A percentile compares a stretch with the other conserved stretches of the same genome.
phyloP scores from a whole-genome alignment of 2,329 filamentous ascomycete species.

The Talaromyces amestolkiae region DNA sequence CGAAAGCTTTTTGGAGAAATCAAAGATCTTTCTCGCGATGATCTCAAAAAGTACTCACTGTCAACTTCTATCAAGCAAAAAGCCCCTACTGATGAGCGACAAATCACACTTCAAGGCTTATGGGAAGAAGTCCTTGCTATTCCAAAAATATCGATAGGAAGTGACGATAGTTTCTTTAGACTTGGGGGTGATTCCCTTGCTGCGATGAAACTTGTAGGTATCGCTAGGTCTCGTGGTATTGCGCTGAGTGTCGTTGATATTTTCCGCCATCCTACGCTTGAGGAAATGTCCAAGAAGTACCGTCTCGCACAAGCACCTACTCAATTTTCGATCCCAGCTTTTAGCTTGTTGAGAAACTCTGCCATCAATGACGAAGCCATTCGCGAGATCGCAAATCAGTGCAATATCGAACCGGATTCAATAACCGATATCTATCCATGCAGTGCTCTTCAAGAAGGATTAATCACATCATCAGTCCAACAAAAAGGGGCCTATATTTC shows the following conservation, averaged over 20 bases:
- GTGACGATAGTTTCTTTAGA: constrained; percentile 31
- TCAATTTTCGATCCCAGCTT: constrained; percentile 24
- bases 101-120: constrained; percentile 21
- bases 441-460: constrained; percentile 45
- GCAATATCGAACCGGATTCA: constrained; percentile 28
- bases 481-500: constrained; percentile 50
- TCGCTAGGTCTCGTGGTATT: constrained; percentile 12
- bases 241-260: constrained; percentile 17
- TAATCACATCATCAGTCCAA: constrained; percentile 50
- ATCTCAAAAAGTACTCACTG: constrained; percentile 31
- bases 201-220: constrained; percentile 25
- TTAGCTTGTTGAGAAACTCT: constrained; percentile 30
- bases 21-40: constrained; percentile 34
- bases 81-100: constrained; percentile 27
- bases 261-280: constrained; percentile 45
- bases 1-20: constrained; percentile 29
- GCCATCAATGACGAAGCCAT: constrained; percentile 24
- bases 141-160: constrained; percentile 21
- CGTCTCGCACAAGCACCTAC: constrained; percentile 14
- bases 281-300: constrained; percentile 42
- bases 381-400: constrained; percentile 32
- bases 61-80: constrained; percentile 24
- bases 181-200: constrained; percentile 29
- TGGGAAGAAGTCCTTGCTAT: constrained; percentile 27
- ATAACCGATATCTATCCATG: constrained; percentile 45